These are phyloP conservation scores for Pythium rhizo-oryzae DNA, from an alignment of 352 stramenopile genomes.

Conservation along the genomic window DNA sequence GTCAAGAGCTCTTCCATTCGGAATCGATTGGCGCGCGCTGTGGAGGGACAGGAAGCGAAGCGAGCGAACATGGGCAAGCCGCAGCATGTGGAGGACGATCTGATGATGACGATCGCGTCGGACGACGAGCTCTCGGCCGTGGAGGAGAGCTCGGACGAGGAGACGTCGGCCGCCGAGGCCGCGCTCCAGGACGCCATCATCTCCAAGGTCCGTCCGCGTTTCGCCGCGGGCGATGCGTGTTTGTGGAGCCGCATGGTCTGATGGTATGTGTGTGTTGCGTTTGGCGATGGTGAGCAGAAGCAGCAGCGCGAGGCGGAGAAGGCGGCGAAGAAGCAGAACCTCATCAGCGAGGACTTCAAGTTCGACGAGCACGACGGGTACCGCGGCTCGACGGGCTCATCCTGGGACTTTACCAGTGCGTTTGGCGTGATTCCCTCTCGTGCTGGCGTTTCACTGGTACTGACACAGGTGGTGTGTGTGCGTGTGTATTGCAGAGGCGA, in stretches of 20 bases:
- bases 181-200: slow-evolving; percentile 66
- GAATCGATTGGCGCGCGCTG: slow-evolving; percentile 23
- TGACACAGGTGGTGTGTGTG: too few relatives aligned
- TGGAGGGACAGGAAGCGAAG: background rate
- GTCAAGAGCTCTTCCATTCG: background rate
- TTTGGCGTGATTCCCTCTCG: slow-evolving; percentile 8
- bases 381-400: slow-evolving; percentile 55
- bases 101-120: slow-evolving; percentile 90
- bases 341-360: slow-evolving; percentile 85
- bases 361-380: slow-evolving; percentile 76
- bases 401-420: slow-evolving; percentile 86
- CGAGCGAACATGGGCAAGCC: slow-evolving; percentile 37
- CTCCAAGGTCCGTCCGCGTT: slow-evolving; percentile 45
- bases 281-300: slow-evolving; percentile 42
- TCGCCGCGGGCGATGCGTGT: background rate
- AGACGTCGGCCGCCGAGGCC: slow-evolving; percentile 36
- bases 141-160: slow-evolving; percentile 78
- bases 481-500: slow-evolving; percentile 47
- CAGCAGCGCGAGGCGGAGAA: slow-evolving; percentile 46
- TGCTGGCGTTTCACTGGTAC: too few relatives aligned
- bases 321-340: slow-evolving; percentile 47
- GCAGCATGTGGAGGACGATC: slow-evolving; percentile 51
- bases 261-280: background rate
- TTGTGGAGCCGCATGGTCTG: background rate
- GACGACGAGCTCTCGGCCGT: slow-evolving; percentile 80